Percentiles rank a stretch among this genome's conserved stretches.
phyloP scores from a whole-genome alignment of 306 rosid species.

The Casuarina cunninghamiana region DNA sequence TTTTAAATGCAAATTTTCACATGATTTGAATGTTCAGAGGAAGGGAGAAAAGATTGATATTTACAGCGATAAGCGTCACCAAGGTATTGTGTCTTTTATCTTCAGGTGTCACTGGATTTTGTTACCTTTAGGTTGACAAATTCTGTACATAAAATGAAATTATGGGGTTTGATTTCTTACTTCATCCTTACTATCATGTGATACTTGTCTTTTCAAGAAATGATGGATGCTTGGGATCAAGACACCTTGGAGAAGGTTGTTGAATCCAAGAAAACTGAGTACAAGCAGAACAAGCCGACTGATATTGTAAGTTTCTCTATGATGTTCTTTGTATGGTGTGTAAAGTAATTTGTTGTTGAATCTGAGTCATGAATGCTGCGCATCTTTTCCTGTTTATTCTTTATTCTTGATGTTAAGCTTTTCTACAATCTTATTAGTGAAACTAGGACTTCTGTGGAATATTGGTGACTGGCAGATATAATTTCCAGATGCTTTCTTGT shows the following conservation, averaged over 20 bases:
- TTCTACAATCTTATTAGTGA: background rate
- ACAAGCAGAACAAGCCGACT: conserved; percentile 87
- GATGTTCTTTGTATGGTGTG: background rate
- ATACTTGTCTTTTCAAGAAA: conserved; percentile 37
- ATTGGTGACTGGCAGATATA: background rate
- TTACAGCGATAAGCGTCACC: conserved; percentile 81
- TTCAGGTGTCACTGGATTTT: background rate
- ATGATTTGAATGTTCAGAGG: conserved; percentile 95
- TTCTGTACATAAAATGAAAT: background rate
- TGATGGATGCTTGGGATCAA: conserved; percentile 99
- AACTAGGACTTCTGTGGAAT: background rate
- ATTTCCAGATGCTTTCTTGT: background rate
- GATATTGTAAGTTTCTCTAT: conserved; percentile 65
- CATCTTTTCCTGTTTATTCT: background rate
- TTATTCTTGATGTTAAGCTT: background rate
- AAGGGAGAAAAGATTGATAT: conserved; percentile 98
- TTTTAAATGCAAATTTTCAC: conserved; percentile 96
- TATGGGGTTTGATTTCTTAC: conserved; percentile 1
- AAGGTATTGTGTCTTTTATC: conserved; percentile 43
- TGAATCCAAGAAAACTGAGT: conserved; percentile 78
- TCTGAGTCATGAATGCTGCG: background rate
- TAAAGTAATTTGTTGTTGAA: background rate
- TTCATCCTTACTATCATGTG: background rate
- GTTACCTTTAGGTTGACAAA: background rate
- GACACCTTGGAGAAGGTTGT: conserved; percentile 92